A percentile compares a stretch with the other conserved stretches of the same genome.
These are phyloP conservation scores for Plantago coronopus DNA, from an alignment of 305 asterid species.

Conservation along the genomic window DNA sequence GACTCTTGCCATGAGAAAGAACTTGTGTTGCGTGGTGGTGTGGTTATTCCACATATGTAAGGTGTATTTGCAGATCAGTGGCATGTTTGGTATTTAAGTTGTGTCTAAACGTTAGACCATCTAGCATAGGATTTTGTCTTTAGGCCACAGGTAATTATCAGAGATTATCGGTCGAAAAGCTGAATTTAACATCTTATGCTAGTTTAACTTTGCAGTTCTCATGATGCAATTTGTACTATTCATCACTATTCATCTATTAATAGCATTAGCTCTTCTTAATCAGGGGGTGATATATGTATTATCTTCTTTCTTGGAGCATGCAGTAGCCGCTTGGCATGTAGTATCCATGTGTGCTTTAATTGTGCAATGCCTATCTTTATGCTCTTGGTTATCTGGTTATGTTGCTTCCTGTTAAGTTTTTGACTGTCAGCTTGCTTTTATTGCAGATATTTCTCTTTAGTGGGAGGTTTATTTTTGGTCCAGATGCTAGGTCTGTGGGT, in stretches of 20 bases:
- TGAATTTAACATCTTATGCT: not conserved
- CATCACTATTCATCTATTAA: not conserved
- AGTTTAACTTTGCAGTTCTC: constrained; percentile 2
- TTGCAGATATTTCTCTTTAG: constrained; percentile 81
- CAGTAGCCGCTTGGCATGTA: not conserved
- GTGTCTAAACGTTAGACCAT: no score
- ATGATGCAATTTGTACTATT: not conserved
- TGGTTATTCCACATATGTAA: no score
- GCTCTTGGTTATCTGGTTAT: not conserved
- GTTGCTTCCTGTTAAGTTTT: constrained; percentile 7
- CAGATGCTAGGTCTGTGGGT: constrained; percentile 84
- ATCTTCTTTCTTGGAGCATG: not conserved
- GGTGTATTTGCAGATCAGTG: no score
- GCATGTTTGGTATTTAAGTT: no score
- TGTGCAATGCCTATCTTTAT: not conserved
- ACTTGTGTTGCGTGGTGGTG: no score
- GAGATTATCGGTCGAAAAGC: not conserved
- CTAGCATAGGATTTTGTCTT: no score
- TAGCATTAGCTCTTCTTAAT: not conserved
- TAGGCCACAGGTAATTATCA: no score
- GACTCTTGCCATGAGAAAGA: no score
- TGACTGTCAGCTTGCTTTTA: constrained; percentile 23
- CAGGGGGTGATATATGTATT: not conserved
- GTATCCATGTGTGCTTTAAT: not conserved
- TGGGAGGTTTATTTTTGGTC: constrained; percentile 95